Percentiles rank a stretch among this genome's conserved stretches.
These are phyloP conservation scores for Fusarium redolens DNA, from an alignment of 2,329 filamentous ascomycete genomes.

Conservation along the genomic window DNA sequence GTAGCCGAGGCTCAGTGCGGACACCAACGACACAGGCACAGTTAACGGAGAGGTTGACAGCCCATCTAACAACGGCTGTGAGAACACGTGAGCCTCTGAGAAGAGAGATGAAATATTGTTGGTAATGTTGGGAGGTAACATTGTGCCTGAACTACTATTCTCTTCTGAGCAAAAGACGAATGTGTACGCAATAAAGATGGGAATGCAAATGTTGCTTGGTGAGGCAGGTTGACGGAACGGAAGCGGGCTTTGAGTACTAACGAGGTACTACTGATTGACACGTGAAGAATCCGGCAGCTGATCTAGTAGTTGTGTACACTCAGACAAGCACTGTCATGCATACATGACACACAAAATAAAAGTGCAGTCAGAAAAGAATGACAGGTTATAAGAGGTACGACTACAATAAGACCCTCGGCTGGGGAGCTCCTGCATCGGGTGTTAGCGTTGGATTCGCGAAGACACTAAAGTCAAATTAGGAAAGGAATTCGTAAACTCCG, in stretches of 20 bases:
- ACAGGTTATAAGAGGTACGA: background rate
- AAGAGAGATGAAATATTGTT: background rate
- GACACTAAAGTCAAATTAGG: background rate
- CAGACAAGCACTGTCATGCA: rapidly evolving
- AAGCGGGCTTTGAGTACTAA: background rate
- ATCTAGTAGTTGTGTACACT: background rate
- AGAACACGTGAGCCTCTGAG: background rate
- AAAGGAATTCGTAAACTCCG: background rate
- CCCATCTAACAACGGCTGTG: background rate
- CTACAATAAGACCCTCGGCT: background rate
- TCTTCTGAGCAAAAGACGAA: no score
- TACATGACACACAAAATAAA: background rate
- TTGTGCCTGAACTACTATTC: background rate
- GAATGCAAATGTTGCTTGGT: background rate
- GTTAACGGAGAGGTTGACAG: background rate
- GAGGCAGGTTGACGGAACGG: background rate
- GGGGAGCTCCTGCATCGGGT: background rate
- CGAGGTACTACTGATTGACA: background rate
- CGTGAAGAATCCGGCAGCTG: background rate
- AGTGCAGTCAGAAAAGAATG: background rate
- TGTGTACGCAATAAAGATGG: no score
- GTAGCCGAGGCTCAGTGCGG: background rate
- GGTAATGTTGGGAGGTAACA: background rate
- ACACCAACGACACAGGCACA: background rate
- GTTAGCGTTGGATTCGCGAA: background rate